Evolutionary conservation across 2,329 filamentous ascomycete species (phyloP).

Genomic region (Hysterium pulicare): DNA sequence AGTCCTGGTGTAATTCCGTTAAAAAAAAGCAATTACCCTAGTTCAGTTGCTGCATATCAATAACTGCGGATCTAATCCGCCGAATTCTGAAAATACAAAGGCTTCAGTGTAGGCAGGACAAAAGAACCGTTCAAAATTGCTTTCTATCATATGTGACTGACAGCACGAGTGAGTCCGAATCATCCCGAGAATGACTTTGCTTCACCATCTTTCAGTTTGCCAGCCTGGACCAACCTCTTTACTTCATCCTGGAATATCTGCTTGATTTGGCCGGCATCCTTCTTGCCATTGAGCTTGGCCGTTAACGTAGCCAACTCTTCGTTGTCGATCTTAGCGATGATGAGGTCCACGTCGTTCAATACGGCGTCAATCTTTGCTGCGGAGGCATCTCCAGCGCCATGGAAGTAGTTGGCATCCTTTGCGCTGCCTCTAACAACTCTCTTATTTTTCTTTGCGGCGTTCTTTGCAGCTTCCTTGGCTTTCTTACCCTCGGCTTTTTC

Average conservation of each 20-base stretch:
- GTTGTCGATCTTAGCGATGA: slow-evolving; percentile 84
- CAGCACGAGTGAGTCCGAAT: too few relatives aligned
- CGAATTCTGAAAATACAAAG: too few relatives aligned
- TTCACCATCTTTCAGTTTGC: slow-evolving; percentile 84
- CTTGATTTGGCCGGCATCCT: slow-evolving; percentile 82
- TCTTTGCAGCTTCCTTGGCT: slow-evolving; percentile 97
- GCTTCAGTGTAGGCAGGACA: too few relatives aligned
- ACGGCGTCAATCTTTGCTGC: slow-evolving; percentile 76
- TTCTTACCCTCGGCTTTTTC: slow-evolving; percentile 86
- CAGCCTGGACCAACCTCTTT: slow-evolving; percentile 71
- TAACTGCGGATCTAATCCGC: too few relatives aligned
- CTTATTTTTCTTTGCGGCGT: slow-evolving; percentile 99
- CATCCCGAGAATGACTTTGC: slow-evolving; percentile 64
- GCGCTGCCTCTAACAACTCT: slow-evolving; percentile 88
- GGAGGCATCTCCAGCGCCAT: slow-evolving; percentile 62
- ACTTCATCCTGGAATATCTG: slow-evolving; percentile 74
- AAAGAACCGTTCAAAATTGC: too few relatives aligned
- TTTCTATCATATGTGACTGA: too few relatives aligned
- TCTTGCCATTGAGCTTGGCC: slow-evolving; percentile 72
- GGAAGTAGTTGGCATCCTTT: slow-evolving; percentile 98
- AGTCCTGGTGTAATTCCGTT: too few relatives aligned
- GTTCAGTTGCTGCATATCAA: too few relatives aligned
- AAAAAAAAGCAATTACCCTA: too few relatives aligned
- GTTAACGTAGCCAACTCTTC: slow-evolving; percentile 87
- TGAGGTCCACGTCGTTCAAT: slow-evolving; percentile 77